phyloP scores from a whole-genome alignment of 208 protist genomes.

The Leishmania turanica region DNA sequence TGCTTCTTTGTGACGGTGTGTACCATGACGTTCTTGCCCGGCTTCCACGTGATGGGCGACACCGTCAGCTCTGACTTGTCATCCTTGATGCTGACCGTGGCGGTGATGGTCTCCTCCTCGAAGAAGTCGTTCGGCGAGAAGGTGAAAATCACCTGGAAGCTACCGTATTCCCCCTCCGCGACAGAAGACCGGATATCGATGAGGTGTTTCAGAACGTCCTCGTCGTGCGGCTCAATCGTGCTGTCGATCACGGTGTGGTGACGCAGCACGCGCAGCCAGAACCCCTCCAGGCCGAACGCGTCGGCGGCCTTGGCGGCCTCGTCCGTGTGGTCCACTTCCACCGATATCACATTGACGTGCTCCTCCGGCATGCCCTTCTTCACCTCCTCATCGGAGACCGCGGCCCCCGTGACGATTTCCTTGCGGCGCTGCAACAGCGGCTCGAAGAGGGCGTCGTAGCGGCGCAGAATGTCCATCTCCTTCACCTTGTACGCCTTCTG shows the following conservation, averaged over 20 bases:
- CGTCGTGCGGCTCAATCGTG: constrained; percentile 79
- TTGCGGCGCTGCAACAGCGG: constrained; percentile 66
- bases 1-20: constrained; percentile 61
- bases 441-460: constrained; percentile 71
- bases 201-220: constrained; percentile 68
- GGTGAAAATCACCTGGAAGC: constrained; percentile 78
- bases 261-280: constrained; percentile 78
- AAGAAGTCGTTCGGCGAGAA: constrained; percentile 88
- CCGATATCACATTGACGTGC: constrained; percentile 51
- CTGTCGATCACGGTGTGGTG: constrained; percentile 70
- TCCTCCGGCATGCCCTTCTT: constrained; percentile 68
- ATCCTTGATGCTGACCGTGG: constrained; percentile 54
- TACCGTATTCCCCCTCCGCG: constrained; percentile 57
- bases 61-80: constrained; percentile 47
- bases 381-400: constrained; percentile 71
- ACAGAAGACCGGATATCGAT: constrained; percentile 64
- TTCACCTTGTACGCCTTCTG: constrained; percentile 65
- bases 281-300: constrained; percentile 47
- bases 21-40: constrained; percentile 78
- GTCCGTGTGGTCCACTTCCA: constrained; percentile 19
- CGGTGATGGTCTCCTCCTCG: constrained; percentile 66
- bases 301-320: constrained; percentile 27
- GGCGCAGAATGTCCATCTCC: constrained; percentile 67
- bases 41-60: constrained; percentile 77
- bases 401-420: constrained; percentile 78